Conservation (phyloP, 2,329 filamentous ascomycete species). For the Botryosphaeria dothidea region DNA sequence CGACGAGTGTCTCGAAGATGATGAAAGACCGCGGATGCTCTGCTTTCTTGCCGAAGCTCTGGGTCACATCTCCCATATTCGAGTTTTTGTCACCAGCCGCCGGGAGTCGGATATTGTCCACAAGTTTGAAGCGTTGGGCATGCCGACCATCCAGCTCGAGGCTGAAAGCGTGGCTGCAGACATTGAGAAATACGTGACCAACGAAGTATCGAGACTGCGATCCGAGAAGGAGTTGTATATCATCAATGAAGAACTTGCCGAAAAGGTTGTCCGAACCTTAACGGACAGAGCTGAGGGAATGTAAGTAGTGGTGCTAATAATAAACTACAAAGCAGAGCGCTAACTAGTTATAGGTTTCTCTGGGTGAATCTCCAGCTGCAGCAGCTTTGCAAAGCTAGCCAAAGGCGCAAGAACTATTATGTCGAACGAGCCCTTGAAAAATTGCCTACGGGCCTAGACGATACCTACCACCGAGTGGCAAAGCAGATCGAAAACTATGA, state of each 20-base stretch:
- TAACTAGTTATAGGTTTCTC: not conserved
- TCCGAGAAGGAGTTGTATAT: not conserved
- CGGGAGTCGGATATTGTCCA: not conserved
- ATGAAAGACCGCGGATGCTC: not conserved
- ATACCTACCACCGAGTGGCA: not conserved
- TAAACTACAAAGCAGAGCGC: not conserved
- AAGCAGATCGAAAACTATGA: not conserved
- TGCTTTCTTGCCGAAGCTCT: not conserved
- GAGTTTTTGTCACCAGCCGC: not conserved
- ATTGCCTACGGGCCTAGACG: not conserved
- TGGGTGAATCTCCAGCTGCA: not conserved
- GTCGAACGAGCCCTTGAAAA: not conserved
- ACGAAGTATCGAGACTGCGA: not conserved
- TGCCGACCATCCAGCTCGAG: not conserved
- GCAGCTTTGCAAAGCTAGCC: not conserved
- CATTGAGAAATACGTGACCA: not conserved
- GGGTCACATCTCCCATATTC: not conserved
- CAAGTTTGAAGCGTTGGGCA: not conserved
- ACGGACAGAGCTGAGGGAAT: not conserved
- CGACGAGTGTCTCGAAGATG: constrained; percentile 6
- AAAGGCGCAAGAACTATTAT: not conserved
- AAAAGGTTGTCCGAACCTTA: not conserved
- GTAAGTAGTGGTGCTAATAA: not conserved
- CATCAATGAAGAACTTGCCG: not conserved
- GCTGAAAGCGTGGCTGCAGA: not conserved